Conservation (phyloP, 768 basidiomycete genomes). For the Boletus rex-veris region DNA sequence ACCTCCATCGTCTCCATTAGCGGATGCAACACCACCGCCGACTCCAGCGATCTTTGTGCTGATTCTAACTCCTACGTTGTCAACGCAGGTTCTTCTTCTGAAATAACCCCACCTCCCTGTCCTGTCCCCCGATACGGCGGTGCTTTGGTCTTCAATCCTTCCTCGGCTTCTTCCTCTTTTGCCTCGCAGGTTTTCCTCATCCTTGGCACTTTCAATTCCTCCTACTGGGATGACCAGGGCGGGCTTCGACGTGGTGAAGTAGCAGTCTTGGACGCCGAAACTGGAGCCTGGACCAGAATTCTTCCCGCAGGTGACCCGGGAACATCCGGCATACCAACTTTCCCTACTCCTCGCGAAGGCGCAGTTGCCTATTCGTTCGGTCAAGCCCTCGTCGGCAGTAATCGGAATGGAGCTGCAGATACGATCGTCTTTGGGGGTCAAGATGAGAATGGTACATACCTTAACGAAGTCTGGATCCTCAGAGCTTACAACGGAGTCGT, state of each 20-base stretch:
- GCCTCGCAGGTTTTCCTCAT: conserved; percentile 63
- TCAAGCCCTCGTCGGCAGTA: conserved; percentile 53
- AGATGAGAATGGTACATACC: conserved; percentile 60
- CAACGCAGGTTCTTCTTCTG: conserved; percentile 24
- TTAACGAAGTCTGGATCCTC: conserved; percentile 76
- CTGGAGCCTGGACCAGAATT: conserved; percentile 67
- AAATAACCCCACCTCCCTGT: conserved; percentile 46
- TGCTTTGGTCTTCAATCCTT: conserved; percentile 54
- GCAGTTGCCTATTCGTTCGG: conserved; percentile 59
- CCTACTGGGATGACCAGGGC: conserved; percentile 63
- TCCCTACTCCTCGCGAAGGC: conserved; percentile 69
- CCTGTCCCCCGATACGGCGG: conserved; percentile 65
- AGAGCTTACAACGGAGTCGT: conserved; percentile 65
- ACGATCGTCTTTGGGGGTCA: conserved; percentile 78
- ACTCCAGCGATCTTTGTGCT: conserved; percentile 50
- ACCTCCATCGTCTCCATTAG: conserved; percentile 53
- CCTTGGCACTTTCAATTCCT: conserved; percentile 62
- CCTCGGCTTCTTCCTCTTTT: conserved; percentile 48
- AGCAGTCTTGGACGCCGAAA: conserved; percentile 58
- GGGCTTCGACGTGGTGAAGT: conserved; percentile 69
- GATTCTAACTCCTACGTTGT: conserved; percentile 56
- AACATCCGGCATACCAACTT: conserved; percentile 40
- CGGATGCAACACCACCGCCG: conserved; percentile 52
- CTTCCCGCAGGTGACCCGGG: conserved; percentile 74
- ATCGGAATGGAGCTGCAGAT: conserved; percentile 52